A percentile compares a stretch with the other conserved stretches of the same genome.
phyloP scores from a whole-genome alignment of 192 early-diverging fungal species.

The Diversispora eburnea region DNA sequence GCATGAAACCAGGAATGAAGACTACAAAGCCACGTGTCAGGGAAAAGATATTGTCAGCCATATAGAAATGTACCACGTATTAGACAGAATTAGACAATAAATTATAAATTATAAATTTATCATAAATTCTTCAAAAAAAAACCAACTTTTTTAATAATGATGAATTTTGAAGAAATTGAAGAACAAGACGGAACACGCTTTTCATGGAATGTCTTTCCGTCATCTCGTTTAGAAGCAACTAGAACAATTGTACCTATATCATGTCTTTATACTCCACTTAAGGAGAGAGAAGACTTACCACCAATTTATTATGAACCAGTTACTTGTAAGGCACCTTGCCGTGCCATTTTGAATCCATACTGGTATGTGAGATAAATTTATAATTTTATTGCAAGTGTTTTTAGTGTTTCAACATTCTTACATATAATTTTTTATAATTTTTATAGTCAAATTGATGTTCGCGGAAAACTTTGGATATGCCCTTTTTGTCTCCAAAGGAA shows the following conservation, averaged over 20 bases:
- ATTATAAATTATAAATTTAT: too few species aligned
- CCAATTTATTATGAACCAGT: conserved; percentile 97
- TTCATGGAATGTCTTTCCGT: conserved; percentile 97
- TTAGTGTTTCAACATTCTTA: background rate
- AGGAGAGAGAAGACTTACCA: conserved; percentile 81
- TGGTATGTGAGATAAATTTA: conserved; percentile 58
- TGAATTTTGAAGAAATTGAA: conserved; percentile 87
- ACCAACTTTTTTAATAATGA: conserved; percentile 20
- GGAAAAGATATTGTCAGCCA: too few species aligned
- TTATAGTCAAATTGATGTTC: conserved; percentile 89
- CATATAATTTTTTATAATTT: background rate
- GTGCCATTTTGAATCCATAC: conserved; percentile 95
- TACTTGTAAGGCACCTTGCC: conserved; percentile 90
- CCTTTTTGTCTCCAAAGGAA: conserved; percentile 98
- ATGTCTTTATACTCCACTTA: conserved; percentile 89
- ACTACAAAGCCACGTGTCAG: too few species aligned
- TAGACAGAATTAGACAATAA: too few species aligned
- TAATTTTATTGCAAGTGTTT: background rate
- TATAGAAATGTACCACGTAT: too few species aligned
- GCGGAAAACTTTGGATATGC: conserved; percentile 96
- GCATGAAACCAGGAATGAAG: too few species aligned
- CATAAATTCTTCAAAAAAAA: too few species aligned
- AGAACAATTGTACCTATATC: conserved; percentile 92
- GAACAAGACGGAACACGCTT: conserved; percentile 94
- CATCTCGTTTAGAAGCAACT: conserved; percentile 90